Evolutionary conservation across 352 stramenopile species (phyloP).

Genomic region (Globisporangium echinulatum): DNA sequence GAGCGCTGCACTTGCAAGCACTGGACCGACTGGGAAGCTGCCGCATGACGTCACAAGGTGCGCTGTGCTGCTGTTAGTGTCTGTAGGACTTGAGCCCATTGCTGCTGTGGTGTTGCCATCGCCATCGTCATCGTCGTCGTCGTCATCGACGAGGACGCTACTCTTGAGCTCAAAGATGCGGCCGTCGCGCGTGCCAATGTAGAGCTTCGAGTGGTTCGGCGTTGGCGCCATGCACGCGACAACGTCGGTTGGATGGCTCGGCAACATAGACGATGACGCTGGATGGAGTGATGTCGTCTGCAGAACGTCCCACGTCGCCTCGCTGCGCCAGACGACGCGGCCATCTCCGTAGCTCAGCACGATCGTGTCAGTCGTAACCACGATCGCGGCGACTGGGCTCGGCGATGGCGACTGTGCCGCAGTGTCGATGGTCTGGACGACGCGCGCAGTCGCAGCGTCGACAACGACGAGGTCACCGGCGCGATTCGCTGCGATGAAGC

Average conservation of each 20-base stretch:
- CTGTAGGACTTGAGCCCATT: neutral
- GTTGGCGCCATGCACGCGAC: conserved; percentile 38
- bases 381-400: conserved; percentile 11
- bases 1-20: conserved; percentile 38
- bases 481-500: conserved; percentile 41
- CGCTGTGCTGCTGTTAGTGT: conserved; percentile 5
- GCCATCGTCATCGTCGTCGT: conserved; percentile 60
- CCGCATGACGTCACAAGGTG: conserved; percentile 37
- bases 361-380: conserved; percentile 47
- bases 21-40: conserved; percentile 40
- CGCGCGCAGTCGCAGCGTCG: conserved; percentile 21
- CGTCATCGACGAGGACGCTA: conserved; percentile 40
- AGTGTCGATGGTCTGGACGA: conserved; percentile 26
- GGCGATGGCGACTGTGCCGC: conserved; percentile 18
- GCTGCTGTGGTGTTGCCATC: conserved; percentile 14
- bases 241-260: conserved; percentile 9
- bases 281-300: conserved; percentile 20
- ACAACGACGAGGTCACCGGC: conserved; percentile 51
- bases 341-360: conserved; percentile 48
- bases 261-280: too few relatives aligned
- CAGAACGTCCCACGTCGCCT: conserved; percentile 35
- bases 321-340: conserved; percentile 38
- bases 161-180: conserved; percentile 65
- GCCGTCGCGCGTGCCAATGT: conserved; percentile 45
- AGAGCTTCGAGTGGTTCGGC: conserved; percentile 49